Evolutionary conservation across 306 rosid species (phyloP), one percentile per base, ranked within the genome.

Genomic region (Prunus persica): DNA sequence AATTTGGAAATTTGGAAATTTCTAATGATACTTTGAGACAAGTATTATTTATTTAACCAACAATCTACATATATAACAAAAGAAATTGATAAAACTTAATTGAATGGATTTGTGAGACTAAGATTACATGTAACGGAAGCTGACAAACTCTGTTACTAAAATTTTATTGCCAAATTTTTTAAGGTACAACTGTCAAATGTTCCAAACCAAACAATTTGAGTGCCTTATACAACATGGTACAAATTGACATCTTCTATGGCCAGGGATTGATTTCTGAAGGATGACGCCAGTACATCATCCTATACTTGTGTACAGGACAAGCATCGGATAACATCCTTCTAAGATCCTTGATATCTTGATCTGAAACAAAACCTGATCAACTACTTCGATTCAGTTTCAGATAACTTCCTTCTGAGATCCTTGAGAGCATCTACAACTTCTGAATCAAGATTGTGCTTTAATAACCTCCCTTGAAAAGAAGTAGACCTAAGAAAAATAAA

Each of bases 381-480:
- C 75, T 87, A 85, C 84, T 88, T 83, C 57, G 73, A 76, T 65
- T 90, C 87, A 61, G 84, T 76, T 67, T 90, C 88, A 8, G 89
- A 82, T 67, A 94, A 86, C 69, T 91, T 79, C 79, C 77, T 86
- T 78, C 87, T 90, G 76, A 94, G 89, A 85, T 87, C 85, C 85
- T 85, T 87, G 71, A 94, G 89, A 55, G 97, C 96, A 77, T 85
- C 94, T 69, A 94, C 97, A 27, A 94, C 96, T 78, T 94, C 90
- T 28, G 95, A 78, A 84, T 89, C 91, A 16, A 91, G 98, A 89
- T 90, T 91, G 85, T 94, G 98, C 88, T 91, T 91, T 71, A 93
- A 80, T 67, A 93, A 60, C 81, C 79, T 90, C 68, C 94, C 97
- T 81, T 90, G 94, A 84, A 93, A 93, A 57, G 96, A 88, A 22